A percentile compares a stretch with the other conserved stretches of the same genome.
These are phyloP conservation scores for Populus simonii DNA, from an alignment of 345 rosid species.

Conservation along the genomic window DNA sequence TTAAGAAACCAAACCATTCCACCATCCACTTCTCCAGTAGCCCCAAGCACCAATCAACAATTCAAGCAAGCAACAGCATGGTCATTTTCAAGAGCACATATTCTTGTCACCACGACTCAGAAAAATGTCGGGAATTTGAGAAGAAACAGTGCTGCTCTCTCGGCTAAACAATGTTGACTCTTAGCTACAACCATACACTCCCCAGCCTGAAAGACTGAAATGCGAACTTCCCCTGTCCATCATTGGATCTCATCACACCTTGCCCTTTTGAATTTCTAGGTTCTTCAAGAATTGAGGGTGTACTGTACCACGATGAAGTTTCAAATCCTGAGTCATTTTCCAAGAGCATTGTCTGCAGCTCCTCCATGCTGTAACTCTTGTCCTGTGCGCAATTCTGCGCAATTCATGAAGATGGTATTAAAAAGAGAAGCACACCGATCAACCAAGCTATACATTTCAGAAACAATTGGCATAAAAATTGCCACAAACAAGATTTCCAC, in stretches of 20 bases:
- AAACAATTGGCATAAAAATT: neutral
- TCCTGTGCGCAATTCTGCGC: conserved; percentile 20
- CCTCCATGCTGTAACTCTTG: conserved; percentile 43
- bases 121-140: neutral
- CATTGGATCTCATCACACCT: conserved; percentile 16
- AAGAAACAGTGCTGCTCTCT: neutral
- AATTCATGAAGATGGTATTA: neutral
- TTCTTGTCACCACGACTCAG: neutral
- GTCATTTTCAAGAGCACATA: neutral
- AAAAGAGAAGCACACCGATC: neutral
- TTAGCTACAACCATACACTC: conserved; percentile 16
- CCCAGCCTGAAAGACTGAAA: conserved; percentile 8
- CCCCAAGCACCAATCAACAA: no score
- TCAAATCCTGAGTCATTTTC: conserved; percentile 46
- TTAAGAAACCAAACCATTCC: no score
- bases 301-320: conserved; percentile 16
- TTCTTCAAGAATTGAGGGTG: conserved; percentile 9
- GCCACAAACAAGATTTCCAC: neutral
- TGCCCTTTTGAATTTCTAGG: conserved; percentile 8
- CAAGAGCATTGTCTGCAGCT: conserved; percentile 43
- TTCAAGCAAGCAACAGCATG: no score
- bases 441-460: neutral
- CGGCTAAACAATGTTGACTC: neutral
- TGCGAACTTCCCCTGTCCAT: neutral
- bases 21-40: no score